Conservation (phyloP, 2,329 filamentous ascomycete species). For the Penicillium frequentans region DNA sequence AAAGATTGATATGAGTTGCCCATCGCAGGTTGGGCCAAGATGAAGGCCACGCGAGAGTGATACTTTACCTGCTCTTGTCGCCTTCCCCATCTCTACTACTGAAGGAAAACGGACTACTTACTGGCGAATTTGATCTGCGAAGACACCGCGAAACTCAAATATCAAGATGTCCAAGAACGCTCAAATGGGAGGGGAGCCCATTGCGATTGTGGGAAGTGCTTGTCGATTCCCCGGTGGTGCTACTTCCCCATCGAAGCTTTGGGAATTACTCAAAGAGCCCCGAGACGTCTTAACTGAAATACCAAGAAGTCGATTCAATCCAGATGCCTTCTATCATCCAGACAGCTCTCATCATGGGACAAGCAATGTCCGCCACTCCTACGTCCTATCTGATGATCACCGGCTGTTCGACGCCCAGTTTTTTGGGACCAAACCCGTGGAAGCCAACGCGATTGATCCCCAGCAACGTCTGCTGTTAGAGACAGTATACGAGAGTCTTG, state of each 20-base stretch:
- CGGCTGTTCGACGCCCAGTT: slow-evolving; percentile 28
- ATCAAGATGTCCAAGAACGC: slow-evolving; percentile 14
- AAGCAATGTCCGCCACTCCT: slow-evolving; percentile 26
- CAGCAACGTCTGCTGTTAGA: slow-evolving; percentile 29
- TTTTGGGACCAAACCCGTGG: slow-evolving; percentile 27
- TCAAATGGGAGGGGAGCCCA: slow-evolving; percentile 17
- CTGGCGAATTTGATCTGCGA: neutral
- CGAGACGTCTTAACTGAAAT: slow-evolving; percentile 22
- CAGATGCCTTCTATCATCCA: slow-evolving; percentile 23
- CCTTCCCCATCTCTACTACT: neutral
- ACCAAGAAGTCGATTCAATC: slow-evolving; percentile 23
- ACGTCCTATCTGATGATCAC: slow-evolving; percentile 24
- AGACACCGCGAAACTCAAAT: neutral
- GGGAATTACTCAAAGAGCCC: slow-evolving; percentile 26
- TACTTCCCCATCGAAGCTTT: slow-evolving; percentile 24
- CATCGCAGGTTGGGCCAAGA: slow-evolving; percentile 1
- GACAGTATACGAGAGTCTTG: slow-evolving; percentile 27
- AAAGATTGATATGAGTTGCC: slow-evolving; percentile 11
- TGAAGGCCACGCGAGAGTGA: neutral
- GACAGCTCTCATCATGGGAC: slow-evolving; percentile 25
- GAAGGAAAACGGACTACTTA: neutral
- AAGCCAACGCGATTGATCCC: slow-evolving; percentile 33
- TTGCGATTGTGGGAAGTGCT: slow-evolving; percentile 28
- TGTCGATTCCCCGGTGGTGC: slow-evolving; percentile 27
- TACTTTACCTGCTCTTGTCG: neutral